Percentiles rank a stretch among this genome's conserved stretches.
These are phyloP conservation scores for Kluyveromyces sp. DNA, from an alignment of 1,139 yeast species.

Conservation along the genomic window DNA sequence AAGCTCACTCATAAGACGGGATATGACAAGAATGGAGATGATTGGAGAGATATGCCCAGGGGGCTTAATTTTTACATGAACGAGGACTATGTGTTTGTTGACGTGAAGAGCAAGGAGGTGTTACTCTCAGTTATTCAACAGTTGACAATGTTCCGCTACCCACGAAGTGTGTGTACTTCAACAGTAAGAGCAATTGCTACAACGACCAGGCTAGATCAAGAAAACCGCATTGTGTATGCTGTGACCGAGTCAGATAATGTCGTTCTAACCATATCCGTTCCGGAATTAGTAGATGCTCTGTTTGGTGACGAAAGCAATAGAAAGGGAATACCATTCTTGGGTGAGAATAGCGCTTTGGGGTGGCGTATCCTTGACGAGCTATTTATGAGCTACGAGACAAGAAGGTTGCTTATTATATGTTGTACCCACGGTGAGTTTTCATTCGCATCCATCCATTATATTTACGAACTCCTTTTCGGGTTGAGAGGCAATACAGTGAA, in stretches of 20 bases:
- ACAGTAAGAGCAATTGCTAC: constrained; percentile 40
- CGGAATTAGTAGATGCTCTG: constrained; percentile 10
- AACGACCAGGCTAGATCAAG: constrained; percentile 41
- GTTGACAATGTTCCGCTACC: neutral
- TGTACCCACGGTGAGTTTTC: constrained; percentile 51
- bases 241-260: no score
- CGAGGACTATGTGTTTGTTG: constrained; percentile 19
- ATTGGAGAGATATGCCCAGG: constrained; percentile 65
- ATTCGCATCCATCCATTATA: constrained; percentile 50
- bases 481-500: constrained; percentile 39
- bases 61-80: constrained; percentile 42
- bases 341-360: constrained; percentile 40
- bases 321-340: constrained; percentile 3
- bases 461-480: constrained; percentile 53
- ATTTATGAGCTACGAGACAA: constrained; percentile 55
- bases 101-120: constrained; percentile 9
- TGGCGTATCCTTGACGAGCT: constrained; percentile 58
- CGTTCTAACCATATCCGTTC: no score
- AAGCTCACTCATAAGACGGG: constrained; percentile 29
- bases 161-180: neutral
- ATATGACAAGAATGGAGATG: constrained; percentile 53
- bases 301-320: constrained; percentile 23
- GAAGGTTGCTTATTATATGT: constrained; percentile 61
- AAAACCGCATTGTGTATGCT: constrained; percentile 19
- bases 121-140: neutral